A percentile compares a stretch with the other conserved stretches of the same genome.
phyloP scores from a whole-genome alignment of 805 yeast species.

The Candida glaebosa region DNA sequence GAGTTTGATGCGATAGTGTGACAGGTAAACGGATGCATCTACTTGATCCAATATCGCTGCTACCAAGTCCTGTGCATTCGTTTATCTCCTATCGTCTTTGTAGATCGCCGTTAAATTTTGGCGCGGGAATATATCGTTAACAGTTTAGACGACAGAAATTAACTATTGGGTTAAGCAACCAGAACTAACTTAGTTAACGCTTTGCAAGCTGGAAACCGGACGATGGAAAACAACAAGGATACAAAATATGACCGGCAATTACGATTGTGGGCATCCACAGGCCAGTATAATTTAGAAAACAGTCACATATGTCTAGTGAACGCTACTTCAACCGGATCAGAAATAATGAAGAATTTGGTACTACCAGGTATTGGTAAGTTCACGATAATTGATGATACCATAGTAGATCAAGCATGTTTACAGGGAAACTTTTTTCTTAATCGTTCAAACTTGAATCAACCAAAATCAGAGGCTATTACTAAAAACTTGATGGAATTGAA shows the following conservation, averaged over 20 bases:
- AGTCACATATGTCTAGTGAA: constrained; percentile 62
- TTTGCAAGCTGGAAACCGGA: background rate
- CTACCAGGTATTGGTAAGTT: constrained; percentile 69
- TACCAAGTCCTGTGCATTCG: too few species aligned
- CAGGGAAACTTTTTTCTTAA: constrained; percentile 62
- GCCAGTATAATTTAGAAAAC: constrained; percentile 59
- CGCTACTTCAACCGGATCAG: constrained; percentile 58
- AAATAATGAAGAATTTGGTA: constrained; percentile 71
- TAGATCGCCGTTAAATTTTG: too few species aligned
- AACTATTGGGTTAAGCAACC: too few species aligned
- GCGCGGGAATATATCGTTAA: too few species aligned
- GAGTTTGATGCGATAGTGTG: too few species aligned
- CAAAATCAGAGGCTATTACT: constrained; percentile 38
- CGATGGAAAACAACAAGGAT: constrained; percentile 31
- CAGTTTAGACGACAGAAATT: too few species aligned
- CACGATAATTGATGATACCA: constrained; percentile 50
- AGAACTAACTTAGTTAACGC: too few species aligned
- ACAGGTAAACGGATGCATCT: too few species aligned
- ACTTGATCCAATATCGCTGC: too few species aligned
- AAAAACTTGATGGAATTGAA: constrained; percentile 54
- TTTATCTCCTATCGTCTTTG: too few species aligned
- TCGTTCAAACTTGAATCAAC: constrained; percentile 39
- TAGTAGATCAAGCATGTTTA: constrained; percentile 43
- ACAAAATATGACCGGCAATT: constrained; percentile 81
- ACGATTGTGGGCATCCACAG: constrained; percentile 78